A percentile compares a stretch with the other conserved stretches of the same genome.
phyloP scores from a whole-genome alignment of 2,329 filamentous ascomycete species.

The Eutypa lata region DNA sequence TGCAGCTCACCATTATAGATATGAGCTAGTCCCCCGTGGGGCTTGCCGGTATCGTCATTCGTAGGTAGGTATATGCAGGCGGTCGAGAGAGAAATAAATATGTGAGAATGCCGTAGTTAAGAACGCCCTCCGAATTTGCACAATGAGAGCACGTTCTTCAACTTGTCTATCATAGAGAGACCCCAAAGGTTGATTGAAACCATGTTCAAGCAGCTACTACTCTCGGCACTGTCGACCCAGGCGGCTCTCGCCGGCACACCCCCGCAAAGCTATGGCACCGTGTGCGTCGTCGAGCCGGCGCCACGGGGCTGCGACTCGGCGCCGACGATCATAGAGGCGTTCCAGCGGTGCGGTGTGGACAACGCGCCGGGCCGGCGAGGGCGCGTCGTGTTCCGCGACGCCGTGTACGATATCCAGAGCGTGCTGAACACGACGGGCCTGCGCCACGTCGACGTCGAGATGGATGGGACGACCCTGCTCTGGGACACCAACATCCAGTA shows the following conservation, averaged over 20 bases:
- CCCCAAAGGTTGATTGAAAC: too few relatives aligned
- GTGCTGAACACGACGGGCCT: conserved; percentile 33
- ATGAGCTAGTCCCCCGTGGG: too few relatives aligned
- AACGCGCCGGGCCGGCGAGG: conserved; percentile 17
- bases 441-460: conserved; percentile 42
- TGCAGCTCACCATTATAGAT: too few relatives aligned
- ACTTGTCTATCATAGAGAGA: too few relatives aligned
- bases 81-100: too few relatives aligned
- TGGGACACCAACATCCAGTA: conserved; percentile 47
- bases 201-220: neutral
- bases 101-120: too few relatives aligned
- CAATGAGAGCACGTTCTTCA: too few relatives aligned
- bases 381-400: conserved; percentile 28
- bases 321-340: conserved; percentile 27
- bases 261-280: conserved; percentile 6
- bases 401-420: conserved; percentile 31
- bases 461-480: conserved; percentile 28
- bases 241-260: neutral
- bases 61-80: too few relatives aligned
- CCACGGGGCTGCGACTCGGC: conserved; percentile 28
- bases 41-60: too few relatives aligned
- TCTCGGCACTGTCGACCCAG: neutral
- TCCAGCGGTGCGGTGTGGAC: conserved; percentile 23
- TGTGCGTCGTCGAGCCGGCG: conserved; percentile 27
- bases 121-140: too few relatives aligned